A percentile compares a stretch with the other conserved stretches of the same genome.
Conservation (phyloP, 2,329 filamentous ascomycete genomes). For the Neurospora sp. region DNA sequence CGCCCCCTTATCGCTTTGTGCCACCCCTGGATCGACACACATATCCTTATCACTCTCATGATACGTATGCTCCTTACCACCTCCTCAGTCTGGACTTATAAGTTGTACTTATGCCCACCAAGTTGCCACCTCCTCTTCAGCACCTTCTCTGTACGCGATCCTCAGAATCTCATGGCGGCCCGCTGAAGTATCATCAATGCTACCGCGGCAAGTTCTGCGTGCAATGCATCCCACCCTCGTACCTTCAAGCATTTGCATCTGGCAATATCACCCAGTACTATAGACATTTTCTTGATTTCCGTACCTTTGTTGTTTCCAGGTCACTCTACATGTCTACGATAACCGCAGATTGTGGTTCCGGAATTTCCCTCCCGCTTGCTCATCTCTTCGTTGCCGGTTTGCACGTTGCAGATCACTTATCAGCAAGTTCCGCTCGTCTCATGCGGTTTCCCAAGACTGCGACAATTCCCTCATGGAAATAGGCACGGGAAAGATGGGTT, state of each 20-base stretch:
- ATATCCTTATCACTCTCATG: not conserved
- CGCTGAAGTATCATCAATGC: not conserved
- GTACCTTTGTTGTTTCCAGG: not conserved
- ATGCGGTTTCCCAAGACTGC: not conserved
- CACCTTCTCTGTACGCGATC: not conserved
- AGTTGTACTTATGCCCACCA: not conserved
- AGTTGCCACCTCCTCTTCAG: not conserved
- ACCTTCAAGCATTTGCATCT: not conserved
- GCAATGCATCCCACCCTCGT: not conserved
- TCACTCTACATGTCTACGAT: not conserved
- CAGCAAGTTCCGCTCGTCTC: not conserved
- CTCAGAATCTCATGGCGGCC: not conserved
- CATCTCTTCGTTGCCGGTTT: not conserved
- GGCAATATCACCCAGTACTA: not conserved
- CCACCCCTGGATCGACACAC: not conserved
- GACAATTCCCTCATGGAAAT: not conserved
- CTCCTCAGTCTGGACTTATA: not conserved
- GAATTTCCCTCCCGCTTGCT: not conserved
- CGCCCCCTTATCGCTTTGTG: no score
- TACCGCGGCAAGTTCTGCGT: not conserved
- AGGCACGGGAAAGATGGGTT: not conserved
- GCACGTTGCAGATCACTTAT: not conserved
- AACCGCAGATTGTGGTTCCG: not conserved
- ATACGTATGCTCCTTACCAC: not conserved
- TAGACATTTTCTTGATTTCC: not conserved